These are phyloP conservation scores for Didymella segeticola DNA, from an alignment of 2,329 filamentous ascomycete species.

Conservation along the genomic window DNA sequence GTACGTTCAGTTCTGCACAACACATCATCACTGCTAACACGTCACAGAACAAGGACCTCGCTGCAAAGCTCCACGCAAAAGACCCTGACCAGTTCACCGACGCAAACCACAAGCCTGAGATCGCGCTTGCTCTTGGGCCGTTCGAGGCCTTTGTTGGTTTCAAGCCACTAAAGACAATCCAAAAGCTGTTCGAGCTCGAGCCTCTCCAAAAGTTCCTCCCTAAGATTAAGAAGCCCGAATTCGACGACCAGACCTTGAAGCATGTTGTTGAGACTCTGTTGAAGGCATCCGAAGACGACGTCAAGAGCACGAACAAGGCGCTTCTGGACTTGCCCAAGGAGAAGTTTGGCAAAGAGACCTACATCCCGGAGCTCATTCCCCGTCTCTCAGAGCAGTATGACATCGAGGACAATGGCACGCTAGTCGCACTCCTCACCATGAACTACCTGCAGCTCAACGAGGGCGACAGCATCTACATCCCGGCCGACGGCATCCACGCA, in stretches of 20 bases:
- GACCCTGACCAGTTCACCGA: constrained; percentile 73
- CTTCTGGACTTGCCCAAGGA: constrained; percentile 58
- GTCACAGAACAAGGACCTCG: constrained; percentile 65
- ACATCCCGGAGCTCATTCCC: constrained; percentile 70
- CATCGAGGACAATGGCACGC: constrained; percentile 67
- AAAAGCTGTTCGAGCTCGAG: constrained; percentile 63
- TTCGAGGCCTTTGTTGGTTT: constrained; percentile 81
- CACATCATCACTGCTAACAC: constrained; percentile 9
- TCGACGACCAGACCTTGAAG: constrained; percentile 66
- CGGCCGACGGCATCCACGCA: constrained; percentile 76
- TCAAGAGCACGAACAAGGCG: constrained; percentile 61
- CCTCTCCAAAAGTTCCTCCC: constrained; percentile 63
- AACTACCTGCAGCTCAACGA: constrained; percentile 72
- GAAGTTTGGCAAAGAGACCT: constrained; percentile 59
- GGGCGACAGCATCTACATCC: constrained; percentile 73
- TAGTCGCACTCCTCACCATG: constrained; percentile 76
- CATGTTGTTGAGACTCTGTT: constrained; percentile 64
- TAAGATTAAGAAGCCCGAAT: constrained; percentile 48
- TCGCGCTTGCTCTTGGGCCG: constrained; percentile 72
- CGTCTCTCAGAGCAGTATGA: constrained; percentile 71
- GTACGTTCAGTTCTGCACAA: constrained; percentile 25
- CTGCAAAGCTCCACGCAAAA: constrained; percentile 67
- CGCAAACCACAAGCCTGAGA: constrained; percentile 80
- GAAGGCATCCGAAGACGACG: constrained; percentile 58
- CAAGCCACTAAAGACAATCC: constrained; percentile 69